These are phyloP conservation scores for Petunia axillaris DNA, from an alignment of 257 asterid species.

Conservation along the genomic window DNA sequence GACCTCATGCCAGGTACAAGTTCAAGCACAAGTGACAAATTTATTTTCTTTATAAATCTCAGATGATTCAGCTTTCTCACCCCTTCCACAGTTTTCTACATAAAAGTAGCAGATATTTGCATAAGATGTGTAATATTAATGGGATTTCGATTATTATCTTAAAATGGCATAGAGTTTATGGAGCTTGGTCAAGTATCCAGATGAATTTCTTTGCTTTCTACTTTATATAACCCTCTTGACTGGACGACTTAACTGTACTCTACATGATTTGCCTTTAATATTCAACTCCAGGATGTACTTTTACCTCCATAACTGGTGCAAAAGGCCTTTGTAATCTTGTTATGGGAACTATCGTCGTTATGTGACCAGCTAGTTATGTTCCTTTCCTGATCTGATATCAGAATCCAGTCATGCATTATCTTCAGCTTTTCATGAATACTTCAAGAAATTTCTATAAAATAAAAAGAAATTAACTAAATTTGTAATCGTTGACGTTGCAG, in stretches of 20 bases:
- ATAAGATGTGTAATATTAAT: not conserved
- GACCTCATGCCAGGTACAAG: slow-evolving; percentile 93
- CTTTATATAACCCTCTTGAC: not conserved
- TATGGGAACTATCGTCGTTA: too few relatives aligned
- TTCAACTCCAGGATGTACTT: not conserved
- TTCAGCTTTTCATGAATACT: too few relatives aligned
- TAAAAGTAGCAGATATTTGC: not conserved
- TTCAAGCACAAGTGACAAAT: not conserved
- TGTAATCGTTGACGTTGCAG: too few relatives aligned
- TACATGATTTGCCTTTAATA: not conserved
- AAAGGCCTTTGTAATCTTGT: not conserved
- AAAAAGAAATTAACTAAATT: too few relatives aligned
- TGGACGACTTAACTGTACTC: not conserved
- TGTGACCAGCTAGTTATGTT: too few relatives aligned
- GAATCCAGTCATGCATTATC: too few relatives aligned
- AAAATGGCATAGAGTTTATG: not conserved
- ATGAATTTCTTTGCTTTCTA: slow-evolving; percentile 14
- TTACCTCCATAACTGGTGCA: slow-evolving; percentile 14
- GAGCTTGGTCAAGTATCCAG: not conserved
- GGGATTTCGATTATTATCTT: not conserved
- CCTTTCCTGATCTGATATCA: too few relatives aligned
- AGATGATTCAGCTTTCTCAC: slow-evolving; percentile 15
- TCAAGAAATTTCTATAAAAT: too few relatives aligned
- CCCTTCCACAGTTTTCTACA: slow-evolving; percentile 11
- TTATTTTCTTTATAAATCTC: not conserved